phyloP scores from a whole-genome alignment of 306 rosid genomes.

The Malus orientalis region DNA sequence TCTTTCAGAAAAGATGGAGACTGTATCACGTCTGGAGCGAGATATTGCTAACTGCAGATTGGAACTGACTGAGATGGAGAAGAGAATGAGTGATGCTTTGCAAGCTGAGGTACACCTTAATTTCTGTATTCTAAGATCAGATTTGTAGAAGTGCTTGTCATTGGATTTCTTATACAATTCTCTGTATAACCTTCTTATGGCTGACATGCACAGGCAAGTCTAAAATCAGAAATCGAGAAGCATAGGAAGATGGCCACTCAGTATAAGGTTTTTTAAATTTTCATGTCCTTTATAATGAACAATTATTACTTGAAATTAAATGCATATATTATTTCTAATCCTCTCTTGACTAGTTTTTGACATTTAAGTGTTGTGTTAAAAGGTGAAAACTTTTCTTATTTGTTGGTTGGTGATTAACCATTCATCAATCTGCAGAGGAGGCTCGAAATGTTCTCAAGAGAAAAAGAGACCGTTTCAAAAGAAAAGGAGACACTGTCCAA shows the following conservation, averaged over 20 bases:
- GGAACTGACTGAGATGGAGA: conserved; percentile 63
- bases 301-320: background rate
- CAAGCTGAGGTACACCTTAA: conserved; percentile 53
- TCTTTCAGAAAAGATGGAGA: conserved; percentile 50
- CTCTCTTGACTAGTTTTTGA: background rate
- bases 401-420: background rate
- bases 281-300: background rate
- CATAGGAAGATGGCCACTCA: conserved; percentile 40
- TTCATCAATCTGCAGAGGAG: conserved; percentile 38
- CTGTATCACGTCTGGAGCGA: conserved; percentile 47
- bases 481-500: conserved; percentile 30
- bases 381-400: background rate
- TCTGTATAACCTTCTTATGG: conserved; percentile 6
- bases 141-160: background rate
- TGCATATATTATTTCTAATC: background rate
- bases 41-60: conserved; percentile 55
- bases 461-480: background rate
- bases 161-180: background rate
- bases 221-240: conserved; percentile 58
- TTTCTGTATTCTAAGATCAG: background rate
- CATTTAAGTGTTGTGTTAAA: background rate
- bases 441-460: background rate
- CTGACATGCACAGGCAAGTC: conserved; percentile 46
- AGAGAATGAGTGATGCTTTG: conserved; percentile 44
- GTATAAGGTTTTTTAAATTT: conserved; percentile 41